Conservation (phyloP, 129 eudicot species). For the Saposhnikovia divaricata region DNA sequence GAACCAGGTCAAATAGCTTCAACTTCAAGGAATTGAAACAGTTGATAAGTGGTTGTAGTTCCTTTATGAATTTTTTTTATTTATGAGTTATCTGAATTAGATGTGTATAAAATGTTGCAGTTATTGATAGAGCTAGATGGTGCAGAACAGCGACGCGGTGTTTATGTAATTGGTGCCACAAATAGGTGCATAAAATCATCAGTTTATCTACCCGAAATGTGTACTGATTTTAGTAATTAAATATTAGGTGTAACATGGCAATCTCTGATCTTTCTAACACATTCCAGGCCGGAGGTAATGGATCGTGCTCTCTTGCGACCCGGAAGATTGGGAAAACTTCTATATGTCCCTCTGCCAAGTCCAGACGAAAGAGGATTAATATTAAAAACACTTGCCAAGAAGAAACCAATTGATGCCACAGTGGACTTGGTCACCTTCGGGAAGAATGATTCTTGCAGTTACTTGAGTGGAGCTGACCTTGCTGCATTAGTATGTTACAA, state of each 20-base stretch:
- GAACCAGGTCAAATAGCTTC: slow-evolving; percentile 50
- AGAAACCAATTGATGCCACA: slow-evolving; percentile 48
- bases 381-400: slow-evolving; percentile 63
- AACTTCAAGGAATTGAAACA: slow-evolving; percentile 1
- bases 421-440: slow-evolving; percentile 70
- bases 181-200: slow-evolving; percentile 50
- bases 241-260: neutral
- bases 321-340: slow-evolving; percentile 71
- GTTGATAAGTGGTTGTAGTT: neutral
- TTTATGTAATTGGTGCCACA: slow-evolving; percentile 64
- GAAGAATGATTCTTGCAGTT: slow-evolving; percentile 43
- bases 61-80: neutral
- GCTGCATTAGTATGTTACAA: slow-evolving; percentile 47
- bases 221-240: neutral
- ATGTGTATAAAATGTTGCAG: slow-evolving; percentile 31
- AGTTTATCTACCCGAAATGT: neutral
- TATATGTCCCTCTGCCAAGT: slow-evolving; percentile 69
- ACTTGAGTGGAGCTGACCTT: slow-evolving; percentile 90
- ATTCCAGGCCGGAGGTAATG: slow-evolving; percentile 8
- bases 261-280: neutral
- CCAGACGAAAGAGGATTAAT: slow-evolving; percentile 86
- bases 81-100: neutral
- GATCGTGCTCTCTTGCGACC: slow-evolving; percentile 48
- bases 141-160: slow-evolving; percentile 74
- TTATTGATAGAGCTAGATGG: slow-evolving; percentile 85